These are phyloP conservation scores for Fusarium phyllophilum DNA, from an alignment of 2,329 filamentous ascomycete genomes.

Conservation along the genomic window DNA sequence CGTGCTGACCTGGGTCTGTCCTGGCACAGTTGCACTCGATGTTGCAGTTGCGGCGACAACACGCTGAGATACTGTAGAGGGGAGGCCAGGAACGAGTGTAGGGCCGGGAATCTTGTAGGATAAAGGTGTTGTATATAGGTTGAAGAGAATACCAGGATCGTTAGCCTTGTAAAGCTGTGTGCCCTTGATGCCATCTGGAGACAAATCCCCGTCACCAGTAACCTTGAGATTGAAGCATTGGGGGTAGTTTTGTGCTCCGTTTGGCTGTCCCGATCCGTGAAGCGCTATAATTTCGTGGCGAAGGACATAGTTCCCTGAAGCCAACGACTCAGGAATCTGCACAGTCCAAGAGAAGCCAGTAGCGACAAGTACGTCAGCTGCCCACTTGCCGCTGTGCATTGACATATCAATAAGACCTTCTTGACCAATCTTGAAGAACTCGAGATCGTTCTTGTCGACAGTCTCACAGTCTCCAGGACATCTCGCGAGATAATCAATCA, in stretches of 20 bases:
- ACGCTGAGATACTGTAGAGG: conserved; percentile 27
- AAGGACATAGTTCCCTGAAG: conserved; percentile 57
- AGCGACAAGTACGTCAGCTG: conserved; percentile 54
- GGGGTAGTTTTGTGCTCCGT: conserved; percentile 63
- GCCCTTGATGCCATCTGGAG: conserved; percentile 46
- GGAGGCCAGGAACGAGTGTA: conserved; percentile 37
- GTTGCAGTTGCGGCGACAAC: conserved; percentile 19
- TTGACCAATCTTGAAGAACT: conserved; percentile 73
- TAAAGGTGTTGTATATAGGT: conserved; percentile 44
- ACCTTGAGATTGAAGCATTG: conserved; percentile 62
- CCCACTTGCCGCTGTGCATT: conserved; percentile 51
- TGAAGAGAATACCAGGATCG: conserved; percentile 49
- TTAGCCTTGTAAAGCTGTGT: conserved; percentile 44
- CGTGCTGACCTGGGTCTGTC: neutral
- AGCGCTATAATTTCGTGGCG: conserved; percentile 64
- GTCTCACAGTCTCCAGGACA: conserved; percentile 66
- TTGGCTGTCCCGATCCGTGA: conserved; percentile 54
- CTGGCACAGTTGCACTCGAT: conserved; percentile 35
- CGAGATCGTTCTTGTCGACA: conserved; percentile 62
- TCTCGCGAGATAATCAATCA: conserved; percentile 71
- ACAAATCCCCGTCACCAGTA: conserved; percentile 52
- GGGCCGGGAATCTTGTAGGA: conserved; percentile 45
- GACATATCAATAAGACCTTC: conserved; percentile 62
- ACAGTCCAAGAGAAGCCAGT: conserved; percentile 49
- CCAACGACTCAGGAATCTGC: conserved; percentile 48